Evolutionary conservation across 768 basidiomycete species (phyloP).

Genomic region (Amanita pseudoporphyria): DNA sequence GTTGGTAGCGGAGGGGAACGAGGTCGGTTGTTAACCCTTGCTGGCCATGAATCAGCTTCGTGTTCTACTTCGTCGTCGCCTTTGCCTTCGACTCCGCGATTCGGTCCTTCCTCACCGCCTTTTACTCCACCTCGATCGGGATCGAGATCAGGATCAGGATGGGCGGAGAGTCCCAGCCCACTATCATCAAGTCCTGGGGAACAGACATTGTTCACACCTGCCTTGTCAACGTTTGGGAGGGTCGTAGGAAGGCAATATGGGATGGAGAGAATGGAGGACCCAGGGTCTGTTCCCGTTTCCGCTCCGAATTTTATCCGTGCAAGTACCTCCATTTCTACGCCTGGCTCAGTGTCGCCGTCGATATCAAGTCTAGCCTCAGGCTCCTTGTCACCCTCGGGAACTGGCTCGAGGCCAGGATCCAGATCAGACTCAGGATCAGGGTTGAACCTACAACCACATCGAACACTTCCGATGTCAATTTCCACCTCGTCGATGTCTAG

Average conservation of each 20-base stretch:
- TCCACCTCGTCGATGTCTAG: background rate
- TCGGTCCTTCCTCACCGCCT: too few species aligned
- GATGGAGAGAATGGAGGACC: slow-evolving; percentile 3
- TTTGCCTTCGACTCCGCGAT: background rate
- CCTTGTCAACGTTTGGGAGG: slow-evolving; percentile 6
- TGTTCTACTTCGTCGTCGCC: background rate
- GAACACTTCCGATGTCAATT: too few species aligned
- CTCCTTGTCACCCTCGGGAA: too few species aligned
- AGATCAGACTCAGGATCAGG: too few species aligned
- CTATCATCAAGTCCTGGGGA: background rate
- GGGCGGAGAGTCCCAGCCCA: background rate
- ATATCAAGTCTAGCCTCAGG: background rate
- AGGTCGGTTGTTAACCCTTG: background rate
- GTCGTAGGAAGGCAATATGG: slow-evolving; percentile 3
- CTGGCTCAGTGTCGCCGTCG: background rate
- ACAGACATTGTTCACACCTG: background rate
- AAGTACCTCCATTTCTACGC: background rate
- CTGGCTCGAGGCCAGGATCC: too few species aligned
- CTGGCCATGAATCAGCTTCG: background rate
- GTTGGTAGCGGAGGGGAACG: background rate
- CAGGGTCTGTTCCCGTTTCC: background rate
- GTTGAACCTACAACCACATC: too few species aligned
- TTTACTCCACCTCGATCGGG: too few species aligned
- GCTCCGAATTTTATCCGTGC: background rate
- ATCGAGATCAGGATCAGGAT: background rate